Conservation (phyloP, 805 yeast species). For the Cyberlindnera misumaiensis region DNA sequence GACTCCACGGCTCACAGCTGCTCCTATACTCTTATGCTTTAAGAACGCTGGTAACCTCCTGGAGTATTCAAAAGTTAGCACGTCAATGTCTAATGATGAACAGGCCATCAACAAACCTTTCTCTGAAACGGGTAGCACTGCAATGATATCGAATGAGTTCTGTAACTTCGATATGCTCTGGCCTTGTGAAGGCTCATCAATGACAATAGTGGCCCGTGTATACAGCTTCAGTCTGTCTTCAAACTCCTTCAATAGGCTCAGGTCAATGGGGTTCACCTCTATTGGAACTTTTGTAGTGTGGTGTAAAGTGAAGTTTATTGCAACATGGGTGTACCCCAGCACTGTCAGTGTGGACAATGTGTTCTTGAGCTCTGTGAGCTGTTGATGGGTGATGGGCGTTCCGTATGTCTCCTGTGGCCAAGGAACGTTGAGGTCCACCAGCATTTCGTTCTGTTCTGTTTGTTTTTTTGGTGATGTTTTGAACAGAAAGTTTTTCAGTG, state of each 20-base stretch:
- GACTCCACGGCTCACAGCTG: slow-evolving; percentile 78
- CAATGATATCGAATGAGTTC: slow-evolving; percentile 65
- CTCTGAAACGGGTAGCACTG: slow-evolving; percentile 77
- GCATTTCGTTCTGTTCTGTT: not conserved
- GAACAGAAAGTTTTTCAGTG: too few relatives aligned
- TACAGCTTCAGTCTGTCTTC: slow-evolving; percentile 39
- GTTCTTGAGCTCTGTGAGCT: slow-evolving; percentile 39
- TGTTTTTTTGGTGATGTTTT: not conserved
- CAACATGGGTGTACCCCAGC: slow-evolving; percentile 71
- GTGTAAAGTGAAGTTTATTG: slow-evolving; percentile 54
- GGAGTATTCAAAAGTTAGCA: slow-evolving; percentile 66
- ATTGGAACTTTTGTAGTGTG: slow-evolving; percentile 10
- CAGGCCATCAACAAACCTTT: slow-evolving; percentile 71
- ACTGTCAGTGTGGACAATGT: slow-evolving; percentile 47
- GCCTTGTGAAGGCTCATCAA: slow-evolving; percentile 73
- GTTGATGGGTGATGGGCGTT: slow-evolving; percentile 33
- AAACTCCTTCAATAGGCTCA: slow-evolving; percentile 21
- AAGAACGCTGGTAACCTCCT: slow-evolving; percentile 66
- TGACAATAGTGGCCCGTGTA: slow-evolving; percentile 66
- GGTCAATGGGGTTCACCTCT: slow-evolving; percentile 34
- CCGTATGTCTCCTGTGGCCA: slow-evolving; percentile 58
- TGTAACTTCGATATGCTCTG: slow-evolving; percentile 42
- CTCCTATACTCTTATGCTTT: slow-evolving; percentile 77
- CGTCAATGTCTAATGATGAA: slow-evolving; percentile 70
- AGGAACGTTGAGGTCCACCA: slow-evolving; percentile 61